Base-by-base conservation (phyloP, 805 yeast species). In the Metschnikowia arizonensis region DNA sequence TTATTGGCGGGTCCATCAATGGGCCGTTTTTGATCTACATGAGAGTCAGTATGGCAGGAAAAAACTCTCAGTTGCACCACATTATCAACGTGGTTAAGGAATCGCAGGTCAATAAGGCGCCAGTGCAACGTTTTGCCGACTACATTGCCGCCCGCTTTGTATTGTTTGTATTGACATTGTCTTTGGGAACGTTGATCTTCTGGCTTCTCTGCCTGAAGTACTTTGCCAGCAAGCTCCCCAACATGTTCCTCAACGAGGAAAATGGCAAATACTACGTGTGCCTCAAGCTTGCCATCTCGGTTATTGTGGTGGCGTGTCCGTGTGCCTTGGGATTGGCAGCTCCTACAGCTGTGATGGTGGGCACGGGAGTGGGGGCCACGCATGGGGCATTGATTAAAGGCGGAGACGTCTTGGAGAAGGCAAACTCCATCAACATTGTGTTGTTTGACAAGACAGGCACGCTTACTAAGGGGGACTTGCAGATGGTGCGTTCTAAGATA, bases 331-430 rank as follows among this genome's bases (percentile, higher is more conserved):
- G 99, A 2, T 73, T 93, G 41, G 97, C 97, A 3, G 96, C 98
- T 0, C 99, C 99, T 1, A 95, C 99, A 1, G 98, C 98, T 0
- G 88, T 93, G 9, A 93, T 95, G 97, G 99, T 93, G 2, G 99
- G 97, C 7, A 91, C 98, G 2, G 99, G 99, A 33, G 84, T 88
- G 18, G 98, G 96, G 33, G 98, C 99, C 0, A 64, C 78, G 11
- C 74, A 88, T 62, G 98, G 99, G 15, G 85, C 93, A 4, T 70
- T 93, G 44, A 85, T 93, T 57, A 93, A 91, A 64, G 96, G 97
- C 39, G 99, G 97, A 18, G 95, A 85, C 42, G 79, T 86, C 12
- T 74, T 93, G 50, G 98, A 93, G 59, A 74, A 69, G 46, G 83
- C 93, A 6, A 78, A 79, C 56, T 66, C 74, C 15, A 72, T 88